Conservation (phyloP, 805 yeast species). For the Yarrowia sp. region DNA sequence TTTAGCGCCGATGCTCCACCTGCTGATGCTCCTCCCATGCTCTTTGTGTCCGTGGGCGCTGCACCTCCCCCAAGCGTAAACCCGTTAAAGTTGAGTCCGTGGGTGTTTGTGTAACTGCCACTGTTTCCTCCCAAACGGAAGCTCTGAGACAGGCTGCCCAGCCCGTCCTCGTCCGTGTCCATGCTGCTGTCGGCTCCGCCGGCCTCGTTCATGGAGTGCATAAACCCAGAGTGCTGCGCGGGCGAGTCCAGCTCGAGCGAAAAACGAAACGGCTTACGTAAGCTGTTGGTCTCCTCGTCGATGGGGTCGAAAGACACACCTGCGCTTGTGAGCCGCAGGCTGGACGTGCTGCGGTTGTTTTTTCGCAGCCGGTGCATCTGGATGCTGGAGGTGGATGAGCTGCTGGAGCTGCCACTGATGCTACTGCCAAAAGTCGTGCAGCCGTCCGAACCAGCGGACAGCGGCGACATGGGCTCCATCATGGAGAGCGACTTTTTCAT, state of each 20-base stretch:
- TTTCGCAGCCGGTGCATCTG: slow-evolving; percentile 33
- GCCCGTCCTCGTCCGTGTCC: slow-evolving; percentile 32
- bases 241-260: slow-evolving; percentile 35
- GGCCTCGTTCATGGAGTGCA: slow-evolving; percentile 17
- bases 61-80: neutral
- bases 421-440: slow-evolving; percentile 18
- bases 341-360: slow-evolving; percentile 27
- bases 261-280: slow-evolving; percentile 22
- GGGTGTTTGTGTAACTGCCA: neutral
- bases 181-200: slow-evolving; percentile 11
- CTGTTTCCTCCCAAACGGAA: slow-evolving; percentile 22
- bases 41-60: neutral
- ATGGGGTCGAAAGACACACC: slow-evolving; percentile 34
- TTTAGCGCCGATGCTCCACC: neutral
- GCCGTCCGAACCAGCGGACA: slow-evolving; percentile 38
- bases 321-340: slow-evolving; percentile 17
- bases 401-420: neutral
- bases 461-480: slow-evolving; percentile 26
- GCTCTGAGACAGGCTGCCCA: slow-evolving; percentile 10
- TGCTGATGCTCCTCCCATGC: neutral
- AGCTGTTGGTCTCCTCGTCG: slow-evolving; percentile 8
- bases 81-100: neutral
- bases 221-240: neutral
- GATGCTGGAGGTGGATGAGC: neutral
- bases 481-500: slow-evolving; percentile 9